Evolutionary conservation across 768 basidiomycete species (phyloP), one percentile per base, ranked within the genome.

Genomic region (Cyclocybe aegerita): DNA sequence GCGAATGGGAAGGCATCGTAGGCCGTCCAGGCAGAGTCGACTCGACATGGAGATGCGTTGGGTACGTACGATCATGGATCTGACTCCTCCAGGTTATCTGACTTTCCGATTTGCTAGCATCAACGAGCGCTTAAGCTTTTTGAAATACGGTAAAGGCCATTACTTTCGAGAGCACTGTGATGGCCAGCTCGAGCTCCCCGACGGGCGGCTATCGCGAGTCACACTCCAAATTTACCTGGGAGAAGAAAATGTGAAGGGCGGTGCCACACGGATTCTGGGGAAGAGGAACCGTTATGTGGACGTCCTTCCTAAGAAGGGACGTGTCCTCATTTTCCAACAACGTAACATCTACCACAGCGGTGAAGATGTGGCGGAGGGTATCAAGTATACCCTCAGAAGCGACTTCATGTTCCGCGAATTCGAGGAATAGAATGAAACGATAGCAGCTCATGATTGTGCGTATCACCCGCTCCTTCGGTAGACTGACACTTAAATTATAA

Each of bases 221-320:
- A 79, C 76, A 1, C 41, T 77, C n/a, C 75, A 76, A 48, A 62
- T 79, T 7, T 78, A 79, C 47, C 68, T 79, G 7, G 76, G 72
- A 32, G 70, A 70, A 10, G 65, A 67, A 2, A 68, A 53, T 2
- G 48, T 75, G 3, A 53, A 63, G 37, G 75, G 73, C 7, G 76
- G 76, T 8, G 69, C 74, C 2, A 79, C 76, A 5, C 61, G 75
- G 35, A 70, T 78, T 34, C 64, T 60, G 48, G 52, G 62, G n/a
- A 57, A 59, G 15, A 60, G 64, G 9, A 59, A 59, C 8, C 54
- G 61, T 9, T 68, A 62, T 37, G 10, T 75, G 9, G 76, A 79
- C 46, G 70, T 78, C 9, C 67, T 71, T 39, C 73, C 76, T 0
- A 73, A 73, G 57, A 57, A 63, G 16, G 76, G 76, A 0, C 63